phyloP scores from a whole-genome alignment of 129 eudicot genomes.

The Oenanthe sinensis region DNA sequence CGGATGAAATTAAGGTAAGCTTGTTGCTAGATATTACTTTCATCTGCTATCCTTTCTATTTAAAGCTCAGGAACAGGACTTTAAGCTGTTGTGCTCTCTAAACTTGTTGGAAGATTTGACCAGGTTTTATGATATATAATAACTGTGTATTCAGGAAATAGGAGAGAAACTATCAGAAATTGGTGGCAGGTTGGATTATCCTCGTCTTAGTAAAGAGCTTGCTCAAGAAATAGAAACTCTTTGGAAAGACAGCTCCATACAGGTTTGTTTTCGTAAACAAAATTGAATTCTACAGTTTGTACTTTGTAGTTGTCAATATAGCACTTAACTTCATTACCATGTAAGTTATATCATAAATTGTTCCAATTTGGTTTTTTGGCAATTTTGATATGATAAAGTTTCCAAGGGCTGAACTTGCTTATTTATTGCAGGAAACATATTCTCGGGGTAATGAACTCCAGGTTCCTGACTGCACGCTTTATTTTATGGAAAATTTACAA shows the following conservation, averaged over 20 bases:
- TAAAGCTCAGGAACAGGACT: neutral
- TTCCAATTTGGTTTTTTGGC: neutral
- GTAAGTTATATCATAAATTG: neutral
- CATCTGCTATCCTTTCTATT: neutral
- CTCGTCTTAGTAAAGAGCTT: conserved; percentile 66
- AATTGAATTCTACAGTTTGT: neutral
- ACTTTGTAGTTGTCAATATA: neutral
- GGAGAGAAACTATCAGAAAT: conserved; percentile 92
- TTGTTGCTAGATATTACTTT: neutral
- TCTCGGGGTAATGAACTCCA: conserved; percentile 90
- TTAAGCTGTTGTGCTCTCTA: neutral
- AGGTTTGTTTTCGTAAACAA: conserved; percentile 33
- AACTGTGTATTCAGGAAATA: conserved; percentile 45
- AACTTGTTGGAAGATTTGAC: neutral
- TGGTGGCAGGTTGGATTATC: conserved; percentile 81
- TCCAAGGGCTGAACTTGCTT: conserved; percentile 13
- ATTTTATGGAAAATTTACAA: conserved; percentile 82
- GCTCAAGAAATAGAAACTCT: conserved; percentile 63
- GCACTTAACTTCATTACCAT: neutral
- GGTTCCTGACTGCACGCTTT: conserved; percentile 91
- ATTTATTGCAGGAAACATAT: conserved; percentile 64
- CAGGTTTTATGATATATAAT: neutral
- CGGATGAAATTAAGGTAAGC: conserved; percentile 62
- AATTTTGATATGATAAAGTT: neutral
- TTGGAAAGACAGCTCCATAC: conserved; percentile 91